A percentile compares a stretch with the other conserved stretches of the same genome.
Evolutionary conservation across 495 filamentous ascomycete genomes (phyloP).

Genomic region (Penicillium salamii): DNA sequence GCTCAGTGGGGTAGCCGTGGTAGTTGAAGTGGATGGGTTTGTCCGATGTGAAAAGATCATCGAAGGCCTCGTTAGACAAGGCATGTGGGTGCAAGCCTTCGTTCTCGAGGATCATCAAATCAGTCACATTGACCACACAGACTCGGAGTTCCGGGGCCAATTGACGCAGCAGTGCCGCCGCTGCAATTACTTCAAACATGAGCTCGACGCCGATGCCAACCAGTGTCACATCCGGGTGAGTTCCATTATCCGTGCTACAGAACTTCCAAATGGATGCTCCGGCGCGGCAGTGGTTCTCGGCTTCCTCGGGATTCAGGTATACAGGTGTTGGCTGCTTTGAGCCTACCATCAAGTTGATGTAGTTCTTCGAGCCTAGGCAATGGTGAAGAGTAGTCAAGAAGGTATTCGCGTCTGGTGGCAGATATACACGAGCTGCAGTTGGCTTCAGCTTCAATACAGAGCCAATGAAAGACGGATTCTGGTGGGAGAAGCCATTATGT

Average conservation of each 20-base stretch:
- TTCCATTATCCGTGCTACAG: conserved; percentile 55
- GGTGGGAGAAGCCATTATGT: conserved; percentile 76
- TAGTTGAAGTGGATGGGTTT: conserved; percentile 66
- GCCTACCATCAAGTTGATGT: conserved; percentile 72
- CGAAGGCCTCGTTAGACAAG: conserved; percentile 51
- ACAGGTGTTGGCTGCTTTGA: conserved; percentile 70
- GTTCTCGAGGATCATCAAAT: conserved; percentile 63
- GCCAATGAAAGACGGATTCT: conserved; percentile 76
- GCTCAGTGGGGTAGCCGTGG: conserved; percentile 63
- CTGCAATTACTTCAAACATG: conserved; percentile 67
- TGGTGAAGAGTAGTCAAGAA: conserved; percentile 65
- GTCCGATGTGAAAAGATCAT: conserved; percentile 60
- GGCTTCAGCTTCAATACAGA: conserved; percentile 69
- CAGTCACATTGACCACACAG: conserved; percentile 71
- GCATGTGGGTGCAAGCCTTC: conserved; percentile 63
- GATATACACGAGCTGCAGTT: conserved; percentile 61
- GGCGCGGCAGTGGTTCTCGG: conserved; percentile 60
- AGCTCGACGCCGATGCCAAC: conserved; percentile 69
- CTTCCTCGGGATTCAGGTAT: conserved; percentile 63
- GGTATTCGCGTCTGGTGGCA: conserved; percentile 75
- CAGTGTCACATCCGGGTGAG: conserved; percentile 64
- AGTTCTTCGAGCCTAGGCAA: conserved; percentile 61
- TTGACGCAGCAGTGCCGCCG: conserved; percentile 55
- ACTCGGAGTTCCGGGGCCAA: conserved; percentile 54
- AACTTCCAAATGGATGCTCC: conserved; percentile 68